Base-by-base conservation (phyloP, 1,284 basidiomycete species). In the Cryptococcus hybrid region DNA sequence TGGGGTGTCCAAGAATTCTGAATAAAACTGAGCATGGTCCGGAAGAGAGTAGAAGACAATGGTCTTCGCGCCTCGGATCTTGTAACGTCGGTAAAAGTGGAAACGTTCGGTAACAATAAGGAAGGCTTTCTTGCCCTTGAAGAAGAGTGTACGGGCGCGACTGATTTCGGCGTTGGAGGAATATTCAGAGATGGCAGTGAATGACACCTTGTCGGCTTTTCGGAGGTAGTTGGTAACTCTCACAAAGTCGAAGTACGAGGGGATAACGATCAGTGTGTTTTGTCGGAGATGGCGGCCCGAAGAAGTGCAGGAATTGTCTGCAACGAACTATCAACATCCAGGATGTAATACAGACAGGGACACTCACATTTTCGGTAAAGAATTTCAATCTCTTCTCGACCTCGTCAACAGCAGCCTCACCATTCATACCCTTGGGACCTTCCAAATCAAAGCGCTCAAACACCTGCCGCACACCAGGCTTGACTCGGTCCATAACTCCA, bases 61-160 rank as follows among this genome's bases (percentile, higher is more conserved):
- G 61, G 96, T 97, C 57, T 88, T 86, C 54, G 93, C 89, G 7
- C 95, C 96, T 64, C 94, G 82, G 49, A 97, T 84, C 65, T 89
- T 90, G 79, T 96, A 96, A 54, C 90, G 84, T 60, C 91, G 85
- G 83, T 94, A 99, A 75, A 99, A 99, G 78, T 99, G 93, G 81
- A 98, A 97, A 18, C 96, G 86, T 75, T 99, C 96, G 59, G 91
- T 97, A 65, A 98, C 82, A 61, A 99, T 81, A 24, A 99, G 76
- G 80, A 98, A 90, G 0, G 87, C 81, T 67, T 88, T 92, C 69
- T 89, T 88, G 54, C 90, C 91, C 45, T 83, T 83, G 82, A 96
- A 97, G 80, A 99, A 99, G 0, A 89, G 85, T 67, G 94, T 90
- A 50, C 96, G 84, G 0, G 94, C 94, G 2, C 93, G 86, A 1